Conservation (phyloP, 1,139 yeast species). For the Magnusiomyces clavatus region DNA sequence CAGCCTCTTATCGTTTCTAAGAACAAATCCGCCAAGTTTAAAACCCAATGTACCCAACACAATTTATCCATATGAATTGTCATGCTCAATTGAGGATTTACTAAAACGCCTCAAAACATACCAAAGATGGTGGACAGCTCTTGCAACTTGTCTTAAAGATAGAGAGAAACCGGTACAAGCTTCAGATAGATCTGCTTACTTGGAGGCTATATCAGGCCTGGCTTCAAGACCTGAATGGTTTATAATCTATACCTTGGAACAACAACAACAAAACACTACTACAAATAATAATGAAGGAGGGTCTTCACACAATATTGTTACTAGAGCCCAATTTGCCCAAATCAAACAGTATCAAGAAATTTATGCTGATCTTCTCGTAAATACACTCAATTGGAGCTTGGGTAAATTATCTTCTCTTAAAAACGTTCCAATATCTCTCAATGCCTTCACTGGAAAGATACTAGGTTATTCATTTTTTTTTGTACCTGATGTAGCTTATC, state of each 20-base stretch:
- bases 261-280: background rate
- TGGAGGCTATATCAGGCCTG: constrained; percentile 66
- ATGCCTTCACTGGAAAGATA: constrained; percentile 75
- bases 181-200: constrained; percentile 59
- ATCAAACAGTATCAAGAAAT: constrained; percentile 11
- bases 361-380: constrained; percentile 32
- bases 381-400: constrained; percentile 52
- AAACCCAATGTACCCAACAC: constrained; percentile 30
- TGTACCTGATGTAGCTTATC: constrained; percentile 54
- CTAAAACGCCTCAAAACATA: constrained; percentile 32
- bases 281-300: background rate
- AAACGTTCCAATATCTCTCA: constrained; percentile 48
- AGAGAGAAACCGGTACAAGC: constrained; percentile 33
- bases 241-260: background rate
- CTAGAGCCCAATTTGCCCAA: background rate
- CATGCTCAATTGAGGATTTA: constrained; percentile 12
- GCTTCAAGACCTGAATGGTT: constrained; percentile 60
- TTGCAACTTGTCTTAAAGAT: constrained; percentile 39
- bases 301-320: background rate
- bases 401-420: constrained; percentile 43
- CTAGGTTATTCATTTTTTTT: constrained; percentile 60
- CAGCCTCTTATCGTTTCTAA: constrained; percentile 56
- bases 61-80: too few relatives aligned
- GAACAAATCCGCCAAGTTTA: constrained; percentile 26
- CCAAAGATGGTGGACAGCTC: constrained; percentile 59